A percentile compares a stretch with the other conserved stretches of the same genome.
Evolutionary conservation across 1,284 basidiomycete genomes (phyloP).

Genomic region (Wallemia ichthyophaga): DNA sequence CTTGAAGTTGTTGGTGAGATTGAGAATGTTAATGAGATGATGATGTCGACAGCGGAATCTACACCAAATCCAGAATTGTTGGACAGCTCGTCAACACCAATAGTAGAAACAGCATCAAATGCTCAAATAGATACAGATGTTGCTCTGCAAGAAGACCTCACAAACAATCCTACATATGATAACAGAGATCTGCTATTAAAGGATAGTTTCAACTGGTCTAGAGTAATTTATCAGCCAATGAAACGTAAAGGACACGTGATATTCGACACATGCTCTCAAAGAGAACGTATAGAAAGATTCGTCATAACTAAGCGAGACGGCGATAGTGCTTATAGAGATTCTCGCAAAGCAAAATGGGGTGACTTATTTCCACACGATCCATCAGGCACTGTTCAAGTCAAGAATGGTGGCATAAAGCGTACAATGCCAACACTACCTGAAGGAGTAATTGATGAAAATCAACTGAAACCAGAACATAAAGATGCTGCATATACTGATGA

Average conservation of each 20-base stretch:
- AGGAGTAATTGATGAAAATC: neutral
- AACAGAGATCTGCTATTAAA: conserved; percentile 9
- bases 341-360: conserved; percentile 73
- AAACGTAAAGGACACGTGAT: conserved; percentile 82
- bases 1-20: neutral
- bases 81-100: too few relatives aligned
- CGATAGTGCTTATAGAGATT: conserved; percentile 80
- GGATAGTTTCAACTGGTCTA: conserved; percentile 51
- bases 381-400: conserved; percentile 26
- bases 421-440: neutral
- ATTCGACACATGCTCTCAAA: conserved; percentile 54
- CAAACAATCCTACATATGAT: neutral
- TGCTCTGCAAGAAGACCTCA: neutral
- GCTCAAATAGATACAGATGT: neutral
- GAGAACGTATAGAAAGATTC: conserved; percentile 64
- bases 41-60: neutral
- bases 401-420: neutral
- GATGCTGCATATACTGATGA: neutral
- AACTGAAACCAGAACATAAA: neutral
- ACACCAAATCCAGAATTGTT: too few relatives aligned
- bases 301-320: conserved; percentile 76
- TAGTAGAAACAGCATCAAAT: neutral
- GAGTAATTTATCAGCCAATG: conserved; percentile 61
- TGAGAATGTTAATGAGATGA: neutral
- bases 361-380: conserved; percentile 73